phyloP scores from a whole-genome alignment of 306 rosid species.

The Begonia fuchsioides region DNA sequence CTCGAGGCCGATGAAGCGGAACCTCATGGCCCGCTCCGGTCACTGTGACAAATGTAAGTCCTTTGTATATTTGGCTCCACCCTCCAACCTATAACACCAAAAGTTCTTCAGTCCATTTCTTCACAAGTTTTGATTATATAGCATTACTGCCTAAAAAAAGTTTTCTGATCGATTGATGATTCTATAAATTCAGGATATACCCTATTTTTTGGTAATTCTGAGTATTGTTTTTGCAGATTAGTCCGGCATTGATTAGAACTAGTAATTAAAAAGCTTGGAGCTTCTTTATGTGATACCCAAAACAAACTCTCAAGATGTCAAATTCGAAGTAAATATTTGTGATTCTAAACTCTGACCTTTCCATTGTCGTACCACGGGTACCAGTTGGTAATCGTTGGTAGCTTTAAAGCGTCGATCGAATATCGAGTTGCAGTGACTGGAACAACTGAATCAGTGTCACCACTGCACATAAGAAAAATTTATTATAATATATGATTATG shows the following conservation, averaged over 20 bases:
- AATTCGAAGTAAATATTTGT: background rate
- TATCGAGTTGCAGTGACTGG: conserved; percentile 82
- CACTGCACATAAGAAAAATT: conserved; percentile 25
- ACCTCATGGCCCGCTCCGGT: conserved; percentile 96
- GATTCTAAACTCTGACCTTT: conserved; percentile 46
- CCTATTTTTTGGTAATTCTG: too few relatives aligned
- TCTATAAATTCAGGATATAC: too few relatives aligned
- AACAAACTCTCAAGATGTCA: background rate
- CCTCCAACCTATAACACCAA: conserved; percentile 60
- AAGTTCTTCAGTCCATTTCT: background rate
- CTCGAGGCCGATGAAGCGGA: conserved; percentile 81
- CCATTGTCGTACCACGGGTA: conserved; percentile 70
- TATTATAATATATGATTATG: too few relatives aligned
- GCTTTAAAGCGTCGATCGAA: conserved; percentile 76
- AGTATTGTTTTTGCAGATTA: too few relatives aligned
- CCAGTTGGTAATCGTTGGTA: conserved; percentile 72
- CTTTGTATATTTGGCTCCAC: conserved; percentile 81
- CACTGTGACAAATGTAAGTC: conserved; percentile 67
- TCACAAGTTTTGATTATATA: too few relatives aligned
- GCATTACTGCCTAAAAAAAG: too few relatives aligned
- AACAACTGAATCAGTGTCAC: conserved; percentile 88
- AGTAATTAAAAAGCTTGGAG: too few relatives aligned
- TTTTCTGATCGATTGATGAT: too few relatives aligned
- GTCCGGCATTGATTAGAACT: too few relatives aligned
- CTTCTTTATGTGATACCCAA: background rate